Evolutionary conservation across 1,284 basidiomycete genomes (phyloP).

Genomic region (Inonotus hispidus): DNA sequence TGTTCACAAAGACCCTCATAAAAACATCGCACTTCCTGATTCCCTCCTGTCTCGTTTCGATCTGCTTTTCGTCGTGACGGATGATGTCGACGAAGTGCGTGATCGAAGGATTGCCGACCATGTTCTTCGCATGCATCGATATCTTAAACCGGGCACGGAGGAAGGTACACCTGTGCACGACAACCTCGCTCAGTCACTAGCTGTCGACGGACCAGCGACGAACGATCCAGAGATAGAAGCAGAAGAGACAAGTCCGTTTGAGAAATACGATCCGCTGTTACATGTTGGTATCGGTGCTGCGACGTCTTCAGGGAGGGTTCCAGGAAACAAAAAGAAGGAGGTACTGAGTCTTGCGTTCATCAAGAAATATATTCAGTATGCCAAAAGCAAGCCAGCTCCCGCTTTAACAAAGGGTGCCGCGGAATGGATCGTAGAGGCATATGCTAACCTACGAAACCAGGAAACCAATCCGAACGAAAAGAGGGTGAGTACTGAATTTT

Average conservation of each 20-base stretch:
- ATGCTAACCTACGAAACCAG: slow-evolving; percentile 89
- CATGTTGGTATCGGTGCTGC: slow-evolving; percentile 68
- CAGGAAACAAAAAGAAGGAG: slow-evolving; percentile 68
- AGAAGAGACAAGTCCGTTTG: slow-evolving; percentile 78
- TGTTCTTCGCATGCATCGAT: slow-evolving; percentile 96
- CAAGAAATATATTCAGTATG: slow-evolving; percentile 99
- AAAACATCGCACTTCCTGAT: slow-evolving; percentile 97
- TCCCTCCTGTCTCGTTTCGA: slow-evolving; percentile 99
- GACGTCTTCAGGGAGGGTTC: slow-evolving; percentile 51
- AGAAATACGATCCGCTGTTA: slow-evolving; percentile 95
- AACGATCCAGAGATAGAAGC: slow-evolving; percentile 50
- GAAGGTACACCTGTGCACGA: slow-evolving; percentile 90
- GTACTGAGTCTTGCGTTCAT: slow-evolving; percentile 92
- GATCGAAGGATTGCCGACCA: slow-evolving; percentile 97
- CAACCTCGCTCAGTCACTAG: slow-evolving; percentile 81
- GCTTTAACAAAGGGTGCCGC: slow-evolving; percentile 89
- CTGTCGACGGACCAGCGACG: slow-evolving; percentile 71
- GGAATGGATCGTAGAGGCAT: slow-evolving; percentile 91
- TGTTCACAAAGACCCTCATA: slow-evolving; percentile 98
- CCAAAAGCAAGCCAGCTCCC: slow-evolving; percentile 85
- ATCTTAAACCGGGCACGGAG: slow-evolving; percentile 93
- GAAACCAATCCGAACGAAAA: slow-evolving; percentile 88
- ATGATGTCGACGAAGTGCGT: slow-evolving; percentile 93
- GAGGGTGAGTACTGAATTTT: slow-evolving; percentile 55
- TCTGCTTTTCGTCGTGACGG: slow-evolving; percentile 95